Percentiles rank a stretch among this genome's conserved stretches.
Evolutionary conservation across 495 filamentous ascomycete genomes (phyloP).

Genomic region (Tetracladium setigerum): DNA sequence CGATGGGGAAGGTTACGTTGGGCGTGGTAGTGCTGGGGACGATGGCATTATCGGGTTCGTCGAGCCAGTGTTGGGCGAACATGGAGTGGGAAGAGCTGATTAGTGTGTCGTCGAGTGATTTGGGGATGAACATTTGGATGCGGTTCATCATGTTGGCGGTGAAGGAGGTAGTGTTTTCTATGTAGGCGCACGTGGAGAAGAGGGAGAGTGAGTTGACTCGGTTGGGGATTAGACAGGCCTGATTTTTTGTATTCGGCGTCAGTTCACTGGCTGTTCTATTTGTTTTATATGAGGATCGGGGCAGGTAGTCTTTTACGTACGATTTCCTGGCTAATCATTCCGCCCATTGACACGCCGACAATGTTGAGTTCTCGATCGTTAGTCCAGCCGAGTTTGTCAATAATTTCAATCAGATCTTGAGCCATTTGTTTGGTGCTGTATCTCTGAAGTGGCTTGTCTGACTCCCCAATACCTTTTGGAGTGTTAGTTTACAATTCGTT

Average conservation of each 20-base stretch:
- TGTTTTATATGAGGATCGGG: not conserved
- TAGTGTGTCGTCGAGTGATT: slow-evolving; percentile 47
- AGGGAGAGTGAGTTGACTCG: slow-evolving; percentile 59
- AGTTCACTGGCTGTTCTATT: too few relatives aligned
- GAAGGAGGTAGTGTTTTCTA: slow-evolving; percentile 52
- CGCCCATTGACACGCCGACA: slow-evolving; percentile 68
- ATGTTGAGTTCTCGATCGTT: slow-evolving; percentile 53
- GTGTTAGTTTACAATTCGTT: not conserved
- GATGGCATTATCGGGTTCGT: slow-evolving; percentile 46
- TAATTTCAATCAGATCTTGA: slow-evolving; percentile 58
- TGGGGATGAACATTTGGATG: slow-evolving; percentile 62
- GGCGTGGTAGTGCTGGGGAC: slow-evolving; percentile 29
- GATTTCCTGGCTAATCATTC: slow-evolving; percentile 86
- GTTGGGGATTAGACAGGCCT: slow-evolving; percentile 52
- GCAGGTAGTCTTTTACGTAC: slow-evolving; percentile 34
- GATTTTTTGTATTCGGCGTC: not conserved
- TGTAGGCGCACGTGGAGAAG: slow-evolving; percentile 61
- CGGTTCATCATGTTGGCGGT: slow-evolving; percentile 60
- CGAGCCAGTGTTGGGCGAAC: slow-evolving; percentile 55
- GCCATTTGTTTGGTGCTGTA: slow-evolving; percentile 75
- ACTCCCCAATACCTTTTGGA: slow-evolving; percentile 58
- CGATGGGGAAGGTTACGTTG: slow-evolving; percentile 17
- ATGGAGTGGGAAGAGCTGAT: slow-evolving; percentile 44
- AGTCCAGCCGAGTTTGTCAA: slow-evolving; percentile 64
- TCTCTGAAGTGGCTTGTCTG: slow-evolving; percentile 62